Conservation (phyloP, 202 grass and related monocot species). For the Alloteropsis angusta region DNA sequence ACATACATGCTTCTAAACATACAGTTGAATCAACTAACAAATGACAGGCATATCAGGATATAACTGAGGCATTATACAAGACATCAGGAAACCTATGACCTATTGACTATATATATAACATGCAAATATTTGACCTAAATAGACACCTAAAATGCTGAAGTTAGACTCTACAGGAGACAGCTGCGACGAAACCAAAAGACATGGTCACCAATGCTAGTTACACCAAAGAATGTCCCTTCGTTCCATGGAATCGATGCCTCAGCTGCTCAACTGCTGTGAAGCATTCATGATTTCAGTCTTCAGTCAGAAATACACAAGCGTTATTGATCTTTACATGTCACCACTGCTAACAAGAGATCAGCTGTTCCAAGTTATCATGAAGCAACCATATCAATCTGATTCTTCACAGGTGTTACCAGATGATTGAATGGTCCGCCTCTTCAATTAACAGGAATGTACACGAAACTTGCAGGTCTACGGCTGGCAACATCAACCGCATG, state of each 20-base stretch:
- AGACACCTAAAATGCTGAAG: slow-evolving; percentile 43
- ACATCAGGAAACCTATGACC: slow-evolving; percentile 40
- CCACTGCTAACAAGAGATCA: slow-evolving; percentile 25
- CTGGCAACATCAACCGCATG: slow-evolving; percentile 27
- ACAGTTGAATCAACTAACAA: slow-evolving; percentile 37
- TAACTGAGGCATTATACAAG: slow-evolving; percentile 42
- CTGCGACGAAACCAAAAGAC: slow-evolving; percentile 35
- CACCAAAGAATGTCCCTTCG: slow-evolving; percentile 12
- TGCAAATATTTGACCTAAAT: slow-evolving; percentile 38
- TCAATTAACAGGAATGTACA: slow-evolving; percentile 58
- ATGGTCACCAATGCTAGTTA: slow-evolving; percentile 22
- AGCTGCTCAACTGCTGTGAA: slow-evolving; percentile 12
- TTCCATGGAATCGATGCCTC: background rate
- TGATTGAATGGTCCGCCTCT: slow-evolving; percentile 28
- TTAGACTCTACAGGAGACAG: slow-evolving; percentile 64
- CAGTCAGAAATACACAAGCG: slow-evolving; percentile 36
- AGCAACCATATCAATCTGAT: slow-evolving; percentile 24
- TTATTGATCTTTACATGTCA: slow-evolving; percentile 34
- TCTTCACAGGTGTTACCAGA: slow-evolving; percentile 17
- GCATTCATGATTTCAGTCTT: slow-evolving; percentile 26
- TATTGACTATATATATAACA: slow-evolving; percentile 27
- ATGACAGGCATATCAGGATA: slow-evolving; percentile 35
- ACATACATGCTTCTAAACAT: slow-evolving; percentile 44
- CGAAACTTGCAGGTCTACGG: slow-evolving; percentile 24
- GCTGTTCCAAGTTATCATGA: slow-evolving; percentile 24